Base-by-base conservation (phyloP, 1,139 yeast species). In the Blastobotrys illinoisensis region DNA sequence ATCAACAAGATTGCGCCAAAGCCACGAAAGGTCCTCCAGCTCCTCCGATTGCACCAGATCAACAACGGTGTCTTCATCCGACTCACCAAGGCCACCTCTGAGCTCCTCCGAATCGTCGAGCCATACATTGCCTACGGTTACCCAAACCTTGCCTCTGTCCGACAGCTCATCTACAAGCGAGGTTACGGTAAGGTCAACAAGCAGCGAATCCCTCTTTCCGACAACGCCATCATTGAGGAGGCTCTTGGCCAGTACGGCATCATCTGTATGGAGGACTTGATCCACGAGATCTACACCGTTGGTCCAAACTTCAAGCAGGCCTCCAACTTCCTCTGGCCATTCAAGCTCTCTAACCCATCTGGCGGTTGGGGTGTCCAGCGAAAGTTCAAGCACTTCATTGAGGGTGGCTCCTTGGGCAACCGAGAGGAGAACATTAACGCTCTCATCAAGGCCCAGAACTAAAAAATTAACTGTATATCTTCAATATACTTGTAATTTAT, bases 261-360 rank as follows among this genome's bases (percentile, higher is more conserved):
- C 79, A 83, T 84, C 76, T 91, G 97, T 68, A 78, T 93, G 69
- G 99, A 93, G 81, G 99, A 93, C 79, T 84, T 93, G 80, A 88
- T 93, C 79, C 99, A 93, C 88, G 99, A 93, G 83, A 88, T 93
- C 74, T 86, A 83, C 88, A 87, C 98, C 65, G 97, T 91, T 76
- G 98, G 98, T 77, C 97, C 98, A 77, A 90, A 91, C 93, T 93
- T 93, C 93, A 93, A 95, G 85, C 99, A 93, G 84, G 99, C 90
- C 72, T 88, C 89, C 90, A 93, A 93, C 97, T 95, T 95, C 85
- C 84, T 93, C 80, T 93, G 98, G 98, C 99, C 99, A 80, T 93
- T 93, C 96, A 88, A 91, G 85, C 88, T 93, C 76, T 90, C 98
- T 73, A 91, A 90, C 86, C 99, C 99, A 77, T 85, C 85, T 77